Evolutionary conservation across 352 stramenopile genomes (phyloP).

Genomic region (Phytophthora foliorum): DNA sequence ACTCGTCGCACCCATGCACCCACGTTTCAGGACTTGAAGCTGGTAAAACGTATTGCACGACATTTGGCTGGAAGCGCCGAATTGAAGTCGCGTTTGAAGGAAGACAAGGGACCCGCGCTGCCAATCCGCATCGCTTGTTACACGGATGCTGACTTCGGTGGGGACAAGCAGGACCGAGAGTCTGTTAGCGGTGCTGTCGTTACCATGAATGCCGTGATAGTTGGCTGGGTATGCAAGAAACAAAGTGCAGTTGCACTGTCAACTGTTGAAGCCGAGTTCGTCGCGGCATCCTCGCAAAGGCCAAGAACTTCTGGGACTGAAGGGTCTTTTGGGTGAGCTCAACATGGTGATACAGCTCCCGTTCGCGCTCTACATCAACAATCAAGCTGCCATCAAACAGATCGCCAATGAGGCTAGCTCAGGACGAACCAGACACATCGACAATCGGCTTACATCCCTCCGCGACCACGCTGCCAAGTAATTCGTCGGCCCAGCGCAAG

Average conservation of each 20-base stretch:
- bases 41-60: conserved; percentile 1
- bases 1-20: conserved; percentile 5
- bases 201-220: not conserved
- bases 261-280: conserved; percentile 24
- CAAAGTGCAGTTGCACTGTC: conserved; percentile 12
- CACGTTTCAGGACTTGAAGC: not conserved
- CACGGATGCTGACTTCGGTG: conserved; percentile 13
- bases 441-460: conserved; percentile 22
- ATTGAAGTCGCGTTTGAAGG: conserved; percentile 6
- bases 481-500: not conserved
- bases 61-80: not conserved
- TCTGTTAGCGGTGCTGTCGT: not conserved
- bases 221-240: conserved; percentile 6
- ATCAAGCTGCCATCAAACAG: conserved; percentile 21
- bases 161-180: not conserved
- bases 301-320: not conserved
- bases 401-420: conserved; percentile 17
- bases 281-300: conserved; percentile 7
- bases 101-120: not conserved
- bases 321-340: too few relatives aligned
- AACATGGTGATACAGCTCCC: too few relatives aligned
- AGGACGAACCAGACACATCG: conserved; percentile 17
- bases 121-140: not conserved
- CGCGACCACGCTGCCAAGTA: conserved; percentile 1
- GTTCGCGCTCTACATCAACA: too few relatives aligned